Conservation (phyloP, 805 yeast genomes). For the Wickerhamiella kurtzmanii region DNA sequence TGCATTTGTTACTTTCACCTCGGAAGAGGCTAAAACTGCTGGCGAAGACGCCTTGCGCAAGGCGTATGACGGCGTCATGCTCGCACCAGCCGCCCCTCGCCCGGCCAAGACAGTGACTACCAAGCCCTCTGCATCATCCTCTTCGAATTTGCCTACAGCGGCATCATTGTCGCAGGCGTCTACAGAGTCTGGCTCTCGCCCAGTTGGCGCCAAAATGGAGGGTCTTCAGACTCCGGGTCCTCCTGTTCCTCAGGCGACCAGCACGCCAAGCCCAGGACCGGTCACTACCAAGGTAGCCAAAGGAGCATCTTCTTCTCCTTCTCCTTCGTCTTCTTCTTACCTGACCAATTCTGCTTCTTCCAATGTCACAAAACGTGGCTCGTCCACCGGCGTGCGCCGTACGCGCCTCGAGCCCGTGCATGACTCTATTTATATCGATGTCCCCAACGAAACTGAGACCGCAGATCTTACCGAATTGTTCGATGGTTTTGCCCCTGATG, state of each 20-base stretch:
- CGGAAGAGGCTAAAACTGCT: neutral
- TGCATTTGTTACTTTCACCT: neutral
- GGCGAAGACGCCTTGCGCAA: neutral
- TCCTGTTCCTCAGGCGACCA: no score
- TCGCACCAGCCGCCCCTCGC: neutral
- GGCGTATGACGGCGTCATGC: neutral
- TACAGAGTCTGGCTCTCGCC: no score
- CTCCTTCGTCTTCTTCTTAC: no score
- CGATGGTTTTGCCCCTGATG: constrained; percentile 5
- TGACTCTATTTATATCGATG: constrained; percentile 7
- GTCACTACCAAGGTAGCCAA: no score
- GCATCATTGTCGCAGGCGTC: no score
- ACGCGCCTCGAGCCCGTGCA: constrained; percentile 21
- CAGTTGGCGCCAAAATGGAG: no score
- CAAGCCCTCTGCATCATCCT: neutral
- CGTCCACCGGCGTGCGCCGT: constrained; percentile 7
- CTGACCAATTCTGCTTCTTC: no score
- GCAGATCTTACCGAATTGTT: constrained; percentile 11
- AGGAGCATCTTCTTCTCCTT: no score
- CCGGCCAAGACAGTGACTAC: neutral
- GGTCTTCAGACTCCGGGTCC: no score
- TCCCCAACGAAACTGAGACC: constrained; percentile 8
- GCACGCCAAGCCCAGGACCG: neutral
- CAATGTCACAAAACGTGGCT: no score
- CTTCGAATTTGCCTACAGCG: neutral